phyloP scores from a whole-genome alignment of 225 moss, liverwort and hornwort genomes.

The Rhytidiadelphus loreus region DNA sequence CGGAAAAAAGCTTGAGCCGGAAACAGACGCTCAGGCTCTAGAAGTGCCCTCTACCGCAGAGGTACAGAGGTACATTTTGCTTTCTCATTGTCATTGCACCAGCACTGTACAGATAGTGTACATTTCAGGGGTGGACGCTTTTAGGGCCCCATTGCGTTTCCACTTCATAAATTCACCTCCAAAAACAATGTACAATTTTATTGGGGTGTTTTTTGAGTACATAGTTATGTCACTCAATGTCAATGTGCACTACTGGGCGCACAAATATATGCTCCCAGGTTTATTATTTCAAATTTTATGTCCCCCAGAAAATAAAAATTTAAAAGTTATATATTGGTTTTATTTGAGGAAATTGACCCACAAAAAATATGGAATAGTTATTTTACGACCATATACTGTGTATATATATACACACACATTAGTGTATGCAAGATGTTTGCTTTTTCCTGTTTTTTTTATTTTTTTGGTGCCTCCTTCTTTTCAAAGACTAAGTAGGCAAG shows the following conservation, averaged over 20 bases:
- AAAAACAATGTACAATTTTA: background rate
- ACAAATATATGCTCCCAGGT: no score
- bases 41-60: background rate
- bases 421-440: no score
- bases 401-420: no score
- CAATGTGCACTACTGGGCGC: no score
- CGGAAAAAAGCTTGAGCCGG: no score
- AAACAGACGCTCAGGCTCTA: background rate
- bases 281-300: background rate
- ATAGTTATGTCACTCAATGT: no score
- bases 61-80: background rate
- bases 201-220: background rate
- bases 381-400: background rate
- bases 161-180: background rate
- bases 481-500: no score
- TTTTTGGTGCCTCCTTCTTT: no score
- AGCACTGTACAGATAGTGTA: accelerated
- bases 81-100: background rate
- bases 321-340: background rate
- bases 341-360: background rate
- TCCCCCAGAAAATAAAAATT: background rate
- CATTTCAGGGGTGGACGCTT: background rate
- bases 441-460: no score
- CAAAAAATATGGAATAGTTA: background rate
- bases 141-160: background rate